Base-by-base conservation (phyloP, 2,329 filamentous ascomycete species). In the Cladophialophora psammophila region DNA sequence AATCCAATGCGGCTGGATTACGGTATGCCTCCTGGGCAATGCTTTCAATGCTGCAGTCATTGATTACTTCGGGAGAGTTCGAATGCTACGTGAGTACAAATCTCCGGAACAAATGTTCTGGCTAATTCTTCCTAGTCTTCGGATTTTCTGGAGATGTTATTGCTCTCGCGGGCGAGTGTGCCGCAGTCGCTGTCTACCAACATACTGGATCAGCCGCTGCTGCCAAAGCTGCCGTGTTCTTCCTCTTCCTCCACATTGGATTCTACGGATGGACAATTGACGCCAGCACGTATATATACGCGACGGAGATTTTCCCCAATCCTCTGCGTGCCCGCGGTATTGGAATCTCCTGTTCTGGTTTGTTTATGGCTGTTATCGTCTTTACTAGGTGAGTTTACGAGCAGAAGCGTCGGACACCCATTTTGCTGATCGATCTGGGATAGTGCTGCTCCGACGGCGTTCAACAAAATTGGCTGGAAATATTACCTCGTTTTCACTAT, bases 231-330 rank as follows among this genome's bases (percentile, higher is more conserved):
- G 90, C 89, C 0, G 89, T 88, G 0, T 86, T 87, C 0, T 90
- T 92, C 78, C 87, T 93, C 12, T 62, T 69, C 55, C 59, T 59
- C 18, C 64, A 65, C 12, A 59, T 66, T 18, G 60, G 48, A 74
- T 80, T 90, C 53, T 91, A 88, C 75, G 90, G 87, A 0, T 84
- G 83, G 1, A 80, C 88, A 0, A 91, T 90, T 67, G 89, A 87
- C 26, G 87, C 87, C 0, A 88, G 87, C 5, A 85, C 86, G 1
- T 87, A 87, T 86, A 77, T 91, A 0, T 90, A 90, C 64, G 88
- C 88, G 0, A 88, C 90, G 1, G 90, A 93, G 74, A 92, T 92
- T 65, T 93, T 91, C 73, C 90, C 90, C 0, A 78, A 91, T 0
- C 85, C 89, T 66, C 85, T 92, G 0, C 85, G 91, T 31, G 90